These are phyloP conservation scores for Sarocladiaceae sp. DNA, from an alignment of 2,329 filamentous ascomycete species.

Conservation along the genomic window DNA sequence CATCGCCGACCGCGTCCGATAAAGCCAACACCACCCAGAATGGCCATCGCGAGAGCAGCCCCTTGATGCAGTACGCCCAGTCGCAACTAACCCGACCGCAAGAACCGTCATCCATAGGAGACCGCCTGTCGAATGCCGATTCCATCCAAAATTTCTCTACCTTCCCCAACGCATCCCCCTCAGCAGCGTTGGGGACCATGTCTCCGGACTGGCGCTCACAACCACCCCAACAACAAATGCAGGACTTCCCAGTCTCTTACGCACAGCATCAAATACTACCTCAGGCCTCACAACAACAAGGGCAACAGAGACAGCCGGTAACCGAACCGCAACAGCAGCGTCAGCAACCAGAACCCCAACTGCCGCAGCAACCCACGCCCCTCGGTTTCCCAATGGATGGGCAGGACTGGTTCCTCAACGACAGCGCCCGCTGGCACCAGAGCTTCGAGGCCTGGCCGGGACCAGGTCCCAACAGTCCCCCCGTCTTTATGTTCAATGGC, in stretches of 20 bases:
- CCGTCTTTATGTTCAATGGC: constrained; percentile 11
- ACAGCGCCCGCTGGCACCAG: constrained; percentile 52
- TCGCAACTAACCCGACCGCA: constrained; percentile 18
- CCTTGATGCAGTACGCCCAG: constrained; percentile 26
- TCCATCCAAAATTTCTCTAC: neutral
- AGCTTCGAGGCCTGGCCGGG: constrained; percentile 50
- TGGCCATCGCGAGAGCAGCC: constrained; percentile 26
- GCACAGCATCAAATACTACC: constrained; percentile 9
- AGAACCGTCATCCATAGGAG: constrained; percentile 13
- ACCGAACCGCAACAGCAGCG: constrained; percentile 17
- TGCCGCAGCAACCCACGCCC: neutral
- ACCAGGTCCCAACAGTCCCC: constrained; percentile 8
- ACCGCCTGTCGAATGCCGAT: constrained; percentile 10
- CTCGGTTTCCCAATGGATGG: constrained; percentile 35
- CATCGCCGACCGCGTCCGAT: constrained; percentile 24
- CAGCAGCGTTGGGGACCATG: neutral
- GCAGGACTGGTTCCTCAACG: constrained; percentile 52
- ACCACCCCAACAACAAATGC: neutral
- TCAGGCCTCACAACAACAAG: constrained; percentile 1
- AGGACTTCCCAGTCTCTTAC: neutral
- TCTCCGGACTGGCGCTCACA: neutral
- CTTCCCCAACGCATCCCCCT: neutral
- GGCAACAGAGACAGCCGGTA: neutral
- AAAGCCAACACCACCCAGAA: constrained; percentile 12
- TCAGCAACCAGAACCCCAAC: constrained; percentile 12